These are phyloP conservation scores for Paraphoma chrysanthemicola DNA, from an alignment of 2,329 filamentous ascomycete genomes.

Conservation along the genomic window DNA sequence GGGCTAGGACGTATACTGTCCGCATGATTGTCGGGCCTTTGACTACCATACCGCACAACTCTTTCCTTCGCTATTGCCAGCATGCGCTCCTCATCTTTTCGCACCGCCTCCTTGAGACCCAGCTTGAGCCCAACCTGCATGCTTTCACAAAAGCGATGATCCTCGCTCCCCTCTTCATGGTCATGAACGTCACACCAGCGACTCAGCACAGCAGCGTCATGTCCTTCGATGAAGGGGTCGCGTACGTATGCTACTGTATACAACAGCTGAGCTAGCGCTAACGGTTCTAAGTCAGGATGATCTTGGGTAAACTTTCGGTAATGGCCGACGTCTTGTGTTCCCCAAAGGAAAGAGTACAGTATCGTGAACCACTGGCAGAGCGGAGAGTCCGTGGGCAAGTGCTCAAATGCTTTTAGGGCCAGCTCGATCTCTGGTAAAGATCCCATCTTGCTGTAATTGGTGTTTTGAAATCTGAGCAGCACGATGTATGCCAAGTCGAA, in stretches of 20 bases:
- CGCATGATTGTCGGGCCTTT: background rate
- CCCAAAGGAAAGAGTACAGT: conserved; percentile 19
- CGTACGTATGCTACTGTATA: conserved; percentile 10
- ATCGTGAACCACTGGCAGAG: conserved; percentile 26
- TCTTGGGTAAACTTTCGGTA: conserved; percentile 8
- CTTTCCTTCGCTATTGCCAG: background rate
- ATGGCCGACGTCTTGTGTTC: conserved; percentile 2
- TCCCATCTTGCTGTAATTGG: conserved; percentile 5
- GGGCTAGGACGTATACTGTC: background rate
- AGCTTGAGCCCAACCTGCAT: background rate
- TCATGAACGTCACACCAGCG: conserved; percentile 20
- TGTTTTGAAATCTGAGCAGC: conserved; percentile 19
- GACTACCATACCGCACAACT: background rate
- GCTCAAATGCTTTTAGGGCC: conserved; percentile 12
- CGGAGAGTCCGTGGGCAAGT: conserved; percentile 9
- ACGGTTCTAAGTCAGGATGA: background rate
- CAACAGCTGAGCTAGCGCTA: conserved; percentile 14
- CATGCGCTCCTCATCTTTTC: background rate
- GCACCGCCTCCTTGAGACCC: background rate
- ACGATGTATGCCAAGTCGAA: conserved; percentile 10
- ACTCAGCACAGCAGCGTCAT: conserved; percentile 9
- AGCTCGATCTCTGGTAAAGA: conserved; percentile 1
- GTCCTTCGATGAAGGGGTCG: conserved; percentile 11
- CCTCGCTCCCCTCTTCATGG: conserved; percentile 5
- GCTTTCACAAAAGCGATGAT: conserved; percentile 5